Evolutionary conservation across 306 rosid genomes (phyloP), one percentile per base, ranked within the genome.

Genomic region (Hylodesmum podocarpum): DNA sequence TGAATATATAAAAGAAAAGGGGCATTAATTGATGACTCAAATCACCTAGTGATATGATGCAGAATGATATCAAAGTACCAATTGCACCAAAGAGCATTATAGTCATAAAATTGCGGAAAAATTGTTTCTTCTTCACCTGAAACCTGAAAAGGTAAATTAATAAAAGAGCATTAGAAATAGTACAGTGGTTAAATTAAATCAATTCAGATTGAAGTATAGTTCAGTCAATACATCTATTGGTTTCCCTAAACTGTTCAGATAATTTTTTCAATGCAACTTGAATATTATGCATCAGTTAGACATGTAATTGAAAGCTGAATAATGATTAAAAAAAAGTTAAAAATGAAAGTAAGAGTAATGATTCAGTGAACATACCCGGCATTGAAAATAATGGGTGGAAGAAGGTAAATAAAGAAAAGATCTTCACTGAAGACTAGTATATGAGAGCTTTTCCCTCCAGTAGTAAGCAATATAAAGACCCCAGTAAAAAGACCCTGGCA

Each of bases 361-460:
- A n/a, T n/a, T n/a, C n/a, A 50, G 1, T 6, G 16, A 66, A 69
- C 90, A 57, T 47, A 96, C 98, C 99, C 99, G 24, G 99, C 99
- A 73, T 96, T 96, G 90, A 96, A 96, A 75, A 96, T 96, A 77
- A 96, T 96, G 1, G 99, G 99, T 14, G 99, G 99, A 33, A 96
- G 98, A 81, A 96, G 96, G 83, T 92, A 96, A 76, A 89, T 92
- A 33, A 96, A 96, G 94, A 96, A 96, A 82, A 96, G 97, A 80
- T 92, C 98, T 88, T 91, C 94, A 49, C 93, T 89, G 59, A 96
- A 96, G 6, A 82, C 86, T 28, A 96, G 79, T 50, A 96, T 84
- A 81, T 81, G 97, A 15, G 99, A 96, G 89, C 96, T 96, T 84
- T 85, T 92, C 34, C 99, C 97, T 83, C 93, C 88, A 1, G 87